A percentile compares a stretch with the other conserved stretches of the same genome.
Conservation (phyloP, 2,329 filamentous ascomycete species). For the Teratosphaeria gauchensis region DNA sequence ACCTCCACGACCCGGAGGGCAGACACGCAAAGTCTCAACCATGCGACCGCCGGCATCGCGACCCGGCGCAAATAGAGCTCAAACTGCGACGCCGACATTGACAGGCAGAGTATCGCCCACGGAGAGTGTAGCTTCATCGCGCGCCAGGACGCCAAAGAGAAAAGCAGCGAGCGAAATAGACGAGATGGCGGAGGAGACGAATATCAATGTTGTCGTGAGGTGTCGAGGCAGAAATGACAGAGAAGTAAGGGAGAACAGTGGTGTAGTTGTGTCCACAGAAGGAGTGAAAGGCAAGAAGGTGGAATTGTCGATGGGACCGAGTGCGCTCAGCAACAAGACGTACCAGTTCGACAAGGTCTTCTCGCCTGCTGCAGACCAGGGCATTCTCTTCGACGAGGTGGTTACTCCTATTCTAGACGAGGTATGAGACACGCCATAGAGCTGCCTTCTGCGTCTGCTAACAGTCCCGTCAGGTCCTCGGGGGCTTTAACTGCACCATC, state of each 20-base stretch:
- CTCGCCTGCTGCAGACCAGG: constrained; percentile 86
- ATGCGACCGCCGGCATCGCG: constrained; percentile 46
- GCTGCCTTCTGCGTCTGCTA: background rate
- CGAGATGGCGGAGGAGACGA: constrained; percentile 68
- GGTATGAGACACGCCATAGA: constrained; percentile 41
- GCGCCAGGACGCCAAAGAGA: constrained; percentile 57
- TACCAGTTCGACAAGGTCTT: constrained; percentile 98
- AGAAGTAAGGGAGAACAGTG: constrained; percentile 88
- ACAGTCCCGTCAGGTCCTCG: constrained; percentile 62
- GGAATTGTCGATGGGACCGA: constrained; percentile 84
- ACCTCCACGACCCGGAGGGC: constrained; percentile 2
- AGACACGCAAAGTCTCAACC: constrained; percentile 19
- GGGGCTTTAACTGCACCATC: constrained; percentile 95
- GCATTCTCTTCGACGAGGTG: constrained; percentile 89
- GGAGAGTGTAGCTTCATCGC: constrained; percentile 54
- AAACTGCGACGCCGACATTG: constrained; percentile 38
- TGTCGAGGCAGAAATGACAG: constrained; percentile 88
- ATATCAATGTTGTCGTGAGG: constrained; percentile 94
- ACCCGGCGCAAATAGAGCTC: constrained; percentile 30
- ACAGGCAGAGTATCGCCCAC: constrained; percentile 58
- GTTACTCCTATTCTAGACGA: constrained; percentile 89
- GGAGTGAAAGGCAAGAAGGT: constrained; percentile 79
- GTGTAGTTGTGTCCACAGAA: constrained; percentile 79
- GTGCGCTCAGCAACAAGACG: constrained; percentile 85
- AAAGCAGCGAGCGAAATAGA: constrained; percentile 68